These are phyloP conservation scores for Hanseniaspora jakobsenii DNA, from an alignment of 805 yeast genomes.

Conservation along the genomic window DNA sequence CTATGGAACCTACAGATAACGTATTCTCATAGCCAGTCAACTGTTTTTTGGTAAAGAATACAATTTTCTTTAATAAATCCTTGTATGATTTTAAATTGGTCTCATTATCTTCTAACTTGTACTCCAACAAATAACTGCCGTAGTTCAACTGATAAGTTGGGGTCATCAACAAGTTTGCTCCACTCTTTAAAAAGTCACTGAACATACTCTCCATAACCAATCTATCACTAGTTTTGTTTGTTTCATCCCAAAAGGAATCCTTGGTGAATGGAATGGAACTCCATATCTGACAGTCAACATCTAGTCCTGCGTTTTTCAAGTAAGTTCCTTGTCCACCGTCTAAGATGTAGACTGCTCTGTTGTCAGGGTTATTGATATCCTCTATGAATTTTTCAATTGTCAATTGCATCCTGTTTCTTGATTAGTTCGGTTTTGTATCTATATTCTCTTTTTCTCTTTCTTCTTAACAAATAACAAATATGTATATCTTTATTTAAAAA, in stretches of 20 bases:
- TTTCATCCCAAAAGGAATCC: slow-evolving; percentile 19
- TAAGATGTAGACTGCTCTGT: slow-evolving; percentile 17
- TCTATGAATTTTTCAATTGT: neutral
- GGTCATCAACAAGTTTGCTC: slow-evolving; percentile 40
- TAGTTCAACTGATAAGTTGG: slow-evolving; percentile 10
- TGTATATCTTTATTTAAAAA: too few species aligned
- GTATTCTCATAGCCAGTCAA: neutral
- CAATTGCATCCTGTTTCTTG: neutral
- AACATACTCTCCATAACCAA: slow-evolving; percentile 38
- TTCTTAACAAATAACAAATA: too few species aligned
- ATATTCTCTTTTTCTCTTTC: too few species aligned
- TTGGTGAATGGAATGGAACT: slow-evolving; percentile 39
- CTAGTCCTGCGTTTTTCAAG: slow-evolving; percentile 38
- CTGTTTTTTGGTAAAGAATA: slow-evolving; percentile 16
- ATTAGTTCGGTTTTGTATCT: neutral
- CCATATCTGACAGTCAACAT: slow-evolving; percentile 46
- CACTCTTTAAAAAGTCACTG: slow-evolving; percentile 41
- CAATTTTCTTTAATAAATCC: slow-evolving; percentile 20
- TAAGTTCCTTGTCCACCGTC: slow-evolving; percentile 64
- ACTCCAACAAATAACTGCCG: neutral
- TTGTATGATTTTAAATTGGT: slow-evolving; percentile 20
- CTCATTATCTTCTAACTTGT: neutral
- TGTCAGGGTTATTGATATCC: slow-evolving; percentile 7
- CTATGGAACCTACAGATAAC: slow-evolving; percentile 43
- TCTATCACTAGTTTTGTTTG: slow-evolving; percentile 26